Base-by-base conservation (phyloP, 2,329 filamentous ascomycete genomes). In the Berkeleyomyces rouxiae region DNA sequence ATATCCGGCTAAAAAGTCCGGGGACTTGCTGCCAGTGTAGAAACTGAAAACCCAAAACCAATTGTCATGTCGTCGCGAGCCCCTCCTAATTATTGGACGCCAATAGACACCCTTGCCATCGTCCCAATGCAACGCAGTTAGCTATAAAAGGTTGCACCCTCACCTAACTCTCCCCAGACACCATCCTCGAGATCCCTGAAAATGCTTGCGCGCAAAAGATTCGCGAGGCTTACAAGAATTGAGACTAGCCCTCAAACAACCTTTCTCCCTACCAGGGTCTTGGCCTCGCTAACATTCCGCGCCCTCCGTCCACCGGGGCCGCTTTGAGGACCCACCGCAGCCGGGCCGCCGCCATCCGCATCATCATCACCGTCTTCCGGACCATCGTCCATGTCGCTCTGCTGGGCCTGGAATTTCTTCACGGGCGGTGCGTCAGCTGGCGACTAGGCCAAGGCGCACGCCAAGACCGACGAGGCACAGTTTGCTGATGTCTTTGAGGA, bases 271-370 rank as follows among this genome's bases (percentile, higher is more conserved):
- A n/a, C 16, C 16, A 47, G 37, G 4, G 6, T 57, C 13, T 62
- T 23, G 23, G 23, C 4, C 3, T 44, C 23, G 44, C 4, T 23
- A 55, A 55, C 4, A 7, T 10, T n/a, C 49, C 37, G 49, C 49
- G 5, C 62, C 13, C 10, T 13, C 39, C 10, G 42, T 43, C 59
- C 59, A 9, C 9, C 70, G 90, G 87, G 71, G 88, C 88, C 69
- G 92, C 92, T 4, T 78, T 97, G 55, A 95, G 93, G 74, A 90
- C 88, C 67, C 92, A 97, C 72, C 92, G 92, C 1, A 93, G 99
- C 72, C 40, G 46, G 39, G 4, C 51, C 58, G 9, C 51, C 42
- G 10, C 37, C 61, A 11, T 58, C 39, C 36, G 44, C 33, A 40
- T 61, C 58, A 4, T 42, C 43, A 7, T 43, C 58, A 39, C 46